phyloP scores from a whole-genome alignment of 495 filamentous ascomycete species.

The Choiromyces venosus region DNA sequence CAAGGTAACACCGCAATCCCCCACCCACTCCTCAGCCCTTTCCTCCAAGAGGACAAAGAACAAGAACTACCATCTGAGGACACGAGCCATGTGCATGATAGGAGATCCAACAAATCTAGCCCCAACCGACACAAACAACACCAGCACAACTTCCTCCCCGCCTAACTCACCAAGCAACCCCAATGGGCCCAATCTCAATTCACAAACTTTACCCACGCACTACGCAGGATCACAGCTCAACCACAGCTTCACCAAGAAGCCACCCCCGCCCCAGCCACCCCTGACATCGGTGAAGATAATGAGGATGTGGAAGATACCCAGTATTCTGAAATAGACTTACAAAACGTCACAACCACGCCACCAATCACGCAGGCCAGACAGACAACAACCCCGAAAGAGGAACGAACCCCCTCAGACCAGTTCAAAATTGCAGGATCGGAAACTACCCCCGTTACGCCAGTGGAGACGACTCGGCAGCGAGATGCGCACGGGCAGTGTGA shows the following conservation, averaged over 20 bases:
- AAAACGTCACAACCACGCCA: not conserved
- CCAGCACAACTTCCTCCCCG: not conserved
- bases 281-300: not conserved
- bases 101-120: not conserved
- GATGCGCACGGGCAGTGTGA: not conserved
- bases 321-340: not conserved
- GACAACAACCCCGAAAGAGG: not conserved
- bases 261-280: not conserved
- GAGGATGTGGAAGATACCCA: not conserved
- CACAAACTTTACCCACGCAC: not conserved
- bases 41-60: slow-evolving; percentile 1
- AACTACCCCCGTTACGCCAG: not conserved
- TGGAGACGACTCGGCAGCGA: not conserved
- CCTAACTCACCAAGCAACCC: not conserved
- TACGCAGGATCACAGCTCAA: not conserved
- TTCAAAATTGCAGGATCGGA: not conserved
- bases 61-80: slow-evolving; percentile 1
- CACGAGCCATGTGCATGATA: not conserved
- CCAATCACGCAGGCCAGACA: not conserved
- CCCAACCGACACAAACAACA: not conserved
- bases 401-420: not conserved
- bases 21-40: not conserved
- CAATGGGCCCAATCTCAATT: not conserved
- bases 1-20: not conserved
- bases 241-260: not conserved